Evolutionary conservation across 257 asterid species (phyloP), one percentile per base, ranked within the genome.

Genomic region (Solanum acaule): DNA sequence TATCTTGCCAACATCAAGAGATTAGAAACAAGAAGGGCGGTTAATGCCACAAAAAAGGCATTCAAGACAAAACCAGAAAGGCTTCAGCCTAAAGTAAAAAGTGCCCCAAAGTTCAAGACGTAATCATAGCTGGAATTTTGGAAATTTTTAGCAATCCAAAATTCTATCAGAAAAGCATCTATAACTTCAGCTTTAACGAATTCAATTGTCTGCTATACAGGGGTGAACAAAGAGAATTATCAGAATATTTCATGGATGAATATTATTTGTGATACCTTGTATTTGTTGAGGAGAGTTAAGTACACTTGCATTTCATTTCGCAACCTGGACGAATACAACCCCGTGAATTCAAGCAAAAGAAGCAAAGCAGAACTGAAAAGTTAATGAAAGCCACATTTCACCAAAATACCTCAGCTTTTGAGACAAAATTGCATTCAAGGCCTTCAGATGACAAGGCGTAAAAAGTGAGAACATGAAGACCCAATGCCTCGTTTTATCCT

Each of bases 401-500:
- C 87, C 40, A 87, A 59, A 84, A 52, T 87, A 96, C 99, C 99
- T 96, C 88, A 94, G 89, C 89, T 95, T 96, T 88, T 95, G 98
- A 86, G 93, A 92, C 49, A 96, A 93, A 91, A 96, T 93, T 63
- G 89, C 87, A 89, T 90, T 94, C 91, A 96, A 89, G 84, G 95
- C 94, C 92, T 94, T 96, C 38, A 91, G 89, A 89, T 96, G 98
- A 89, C 90, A 92, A 81, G 93, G 97, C 88, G 92, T 89, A 87
- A 95, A 94, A 89, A 91, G 93, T 33, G 98, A 94, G 89, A 92
- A 94, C 88, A 95, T 87, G 86, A 88, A 88, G 90, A 93, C 91
- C 99, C 99, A 96, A 88, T 93, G 99, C 85, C 85, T 90, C 85
- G 93, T 94, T 88, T 90, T 93, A 83, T 95, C 98, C 91, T 94